These are phyloP conservation scores for Senna tora DNA, from an alignment of 306 rosid species.

Conservation along the genomic window DNA sequence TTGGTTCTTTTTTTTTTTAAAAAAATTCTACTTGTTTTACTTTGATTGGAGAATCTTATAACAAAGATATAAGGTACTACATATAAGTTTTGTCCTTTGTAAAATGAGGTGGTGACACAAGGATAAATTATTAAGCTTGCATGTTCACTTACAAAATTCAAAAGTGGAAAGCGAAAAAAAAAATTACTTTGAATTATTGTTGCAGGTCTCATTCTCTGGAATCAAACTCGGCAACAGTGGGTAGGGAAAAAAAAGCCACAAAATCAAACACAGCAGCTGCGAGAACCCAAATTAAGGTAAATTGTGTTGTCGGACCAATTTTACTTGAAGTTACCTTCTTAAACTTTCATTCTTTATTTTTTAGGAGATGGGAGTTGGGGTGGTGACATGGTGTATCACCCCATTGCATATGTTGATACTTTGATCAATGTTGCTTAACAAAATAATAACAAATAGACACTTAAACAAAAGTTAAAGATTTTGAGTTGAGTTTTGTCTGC, in stretches of 20 bases:
- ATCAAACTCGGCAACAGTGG: conserved; percentile 89
- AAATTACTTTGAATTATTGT: conserved; percentile 26
- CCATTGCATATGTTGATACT: neutral
- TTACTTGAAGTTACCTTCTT: conserved; percentile 1
- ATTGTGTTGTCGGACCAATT: conserved; percentile 31
- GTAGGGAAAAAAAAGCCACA: conserved; percentile 64
- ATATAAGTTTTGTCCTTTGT: too few relatives aligned
- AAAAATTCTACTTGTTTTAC: too few relatives aligned
- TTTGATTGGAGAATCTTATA: too few relatives aligned
- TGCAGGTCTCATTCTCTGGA: conserved; percentile 93
- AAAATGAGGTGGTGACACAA: neutral
- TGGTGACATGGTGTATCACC: neutral
- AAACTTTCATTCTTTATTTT: neutral
- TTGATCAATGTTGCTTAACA: neutral
- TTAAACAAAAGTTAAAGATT: neutral
- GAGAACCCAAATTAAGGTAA: conserved; percentile 85
- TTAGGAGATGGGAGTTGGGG: neutral
- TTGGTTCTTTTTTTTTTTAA: too few relatives aligned
- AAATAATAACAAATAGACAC: neutral
- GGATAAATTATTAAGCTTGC: conserved; percentile 31
- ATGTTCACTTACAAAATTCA: conserved; percentile 9
- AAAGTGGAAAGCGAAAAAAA: neutral
- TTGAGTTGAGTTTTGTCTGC: neutral
- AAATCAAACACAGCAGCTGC: conserved; percentile 53
- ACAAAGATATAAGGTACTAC: too few relatives aligned